Evolutionary conservation across 495 filamentous ascomycete genomes (phyloP).

Genomic region (Penicillium soppii): DNA sequence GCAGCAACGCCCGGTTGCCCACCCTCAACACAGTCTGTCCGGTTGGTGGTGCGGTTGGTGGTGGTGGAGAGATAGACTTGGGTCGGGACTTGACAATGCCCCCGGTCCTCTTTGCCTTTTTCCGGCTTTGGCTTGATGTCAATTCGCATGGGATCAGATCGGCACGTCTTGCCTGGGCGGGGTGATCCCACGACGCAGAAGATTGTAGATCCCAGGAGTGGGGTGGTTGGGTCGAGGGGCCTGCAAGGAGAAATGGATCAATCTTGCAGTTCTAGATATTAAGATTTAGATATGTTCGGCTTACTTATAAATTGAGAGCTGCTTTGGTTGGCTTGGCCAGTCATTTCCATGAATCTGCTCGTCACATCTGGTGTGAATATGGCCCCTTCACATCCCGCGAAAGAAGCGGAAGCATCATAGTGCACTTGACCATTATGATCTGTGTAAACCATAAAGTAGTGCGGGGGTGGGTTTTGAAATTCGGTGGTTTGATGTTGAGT

Average conservation of each 20-base stretch:
- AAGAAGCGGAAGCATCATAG: slow-evolving; percentile 33
- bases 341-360: slow-evolving; percentile 35
- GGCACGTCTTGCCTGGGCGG: slow-evolving; percentile 12
- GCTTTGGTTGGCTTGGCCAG: slow-evolving; percentile 20
- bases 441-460: slow-evolving; percentile 42
- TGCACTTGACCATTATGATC: slow-evolving; percentile 38
- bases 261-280: background rate
- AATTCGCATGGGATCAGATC: slow-evolving; percentile 41
- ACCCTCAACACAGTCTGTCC: slow-evolving; percentile 50
- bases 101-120: slow-evolving; percentile 26
- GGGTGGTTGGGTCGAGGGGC: slow-evolving; percentile 7
- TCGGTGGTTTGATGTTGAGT: slow-evolving; percentile 15
- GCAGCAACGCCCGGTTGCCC: slow-evolving; percentile 55
- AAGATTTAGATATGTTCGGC: background rate
- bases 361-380: slow-evolving; percentile 44
- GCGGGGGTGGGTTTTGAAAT: slow-evolving; percentile 27
- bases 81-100: slow-evolving; percentile 15
- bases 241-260: slow-evolving; percentile 4
- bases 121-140: slow-evolving; percentile 31
- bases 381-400: slow-evolving; percentile 32
- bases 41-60: slow-evolving; percentile 18
- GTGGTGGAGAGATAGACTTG: slow-evolving; percentile 27
- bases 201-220: slow-evolving; percentile 20
- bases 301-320: slow-evolving; percentile 23
- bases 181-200: slow-evolving; percentile 21